Evolutionary conservation across 768 basidiomycete species (phyloP).

Genomic region (Clavulina sp.): DNA sequence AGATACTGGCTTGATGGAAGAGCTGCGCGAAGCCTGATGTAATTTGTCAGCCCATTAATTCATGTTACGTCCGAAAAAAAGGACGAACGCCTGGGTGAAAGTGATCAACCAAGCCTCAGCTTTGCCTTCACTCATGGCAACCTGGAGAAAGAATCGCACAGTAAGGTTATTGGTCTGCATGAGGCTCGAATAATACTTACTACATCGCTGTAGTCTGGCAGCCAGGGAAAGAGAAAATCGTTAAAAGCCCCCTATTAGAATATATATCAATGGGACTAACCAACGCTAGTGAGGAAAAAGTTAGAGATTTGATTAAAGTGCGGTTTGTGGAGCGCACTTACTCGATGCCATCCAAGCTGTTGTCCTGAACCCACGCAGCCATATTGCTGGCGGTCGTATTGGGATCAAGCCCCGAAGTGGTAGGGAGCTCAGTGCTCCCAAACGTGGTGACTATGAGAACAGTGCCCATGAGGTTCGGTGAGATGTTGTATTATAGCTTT

Average conservation of each 20-base stretch:
- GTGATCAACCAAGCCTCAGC: constrained; percentile 7
- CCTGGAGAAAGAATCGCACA: not conserved
- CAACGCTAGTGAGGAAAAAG: no score
- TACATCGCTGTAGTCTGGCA: no score
- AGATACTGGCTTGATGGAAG: not conserved
- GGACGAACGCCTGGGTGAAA: not conserved
- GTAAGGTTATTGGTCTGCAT: not conserved
- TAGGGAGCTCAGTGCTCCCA: constrained; percentile 14
- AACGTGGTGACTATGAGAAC: no score
- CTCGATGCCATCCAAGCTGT: constrained; percentile 17
- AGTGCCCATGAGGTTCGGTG: no score
- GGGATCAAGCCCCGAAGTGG: constrained; percentile 16
- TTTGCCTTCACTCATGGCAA: not conserved
- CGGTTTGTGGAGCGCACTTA: not conserved
- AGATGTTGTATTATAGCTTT: no score
- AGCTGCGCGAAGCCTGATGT: constrained; percentile 2
- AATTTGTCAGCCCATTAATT: not conserved
- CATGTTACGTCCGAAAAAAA: no score
- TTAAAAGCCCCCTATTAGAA: not conserved
- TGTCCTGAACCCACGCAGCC: constrained; percentile 18
- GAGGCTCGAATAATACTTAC: no score
- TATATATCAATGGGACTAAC: no score
- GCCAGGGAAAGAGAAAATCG: no score
- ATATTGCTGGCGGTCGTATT: constrained; percentile 15
- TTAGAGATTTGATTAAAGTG: not conserved